Percentiles rank a stretch among this genome's conserved stretches.
Conservation (phyloP, 2,329 filamentous ascomycete species). For the Ophiostoma triangulosporum region DNA sequence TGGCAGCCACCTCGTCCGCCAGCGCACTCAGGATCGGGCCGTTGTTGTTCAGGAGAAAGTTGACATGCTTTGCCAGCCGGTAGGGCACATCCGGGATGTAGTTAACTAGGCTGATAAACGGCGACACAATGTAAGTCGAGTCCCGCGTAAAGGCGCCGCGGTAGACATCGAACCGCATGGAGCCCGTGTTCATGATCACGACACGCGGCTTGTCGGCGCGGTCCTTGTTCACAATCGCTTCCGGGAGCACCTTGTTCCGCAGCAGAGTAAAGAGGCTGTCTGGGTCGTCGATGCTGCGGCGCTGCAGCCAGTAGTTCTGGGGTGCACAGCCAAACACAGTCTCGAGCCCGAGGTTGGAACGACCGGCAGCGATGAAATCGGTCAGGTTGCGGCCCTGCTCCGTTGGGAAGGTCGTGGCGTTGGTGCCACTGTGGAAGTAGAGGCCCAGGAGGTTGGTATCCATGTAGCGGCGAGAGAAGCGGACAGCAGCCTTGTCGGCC, state of each 20-base stretch:
- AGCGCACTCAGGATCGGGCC: conserved; percentile 31
- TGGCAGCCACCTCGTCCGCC: conserved; percentile 13
- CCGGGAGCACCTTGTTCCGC: conserved; percentile 59
- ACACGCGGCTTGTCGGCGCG: conserved; percentile 41
- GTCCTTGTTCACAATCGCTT: conserved; percentile 44
- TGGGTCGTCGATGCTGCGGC: conserved; percentile 57
- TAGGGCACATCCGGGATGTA: conserved; percentile 75
- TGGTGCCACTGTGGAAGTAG: conserved; percentile 64
- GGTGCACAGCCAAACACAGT: conserved; percentile 72
- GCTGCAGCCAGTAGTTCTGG: conserved; percentile 65
- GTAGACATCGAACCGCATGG: conserved; percentile 91
- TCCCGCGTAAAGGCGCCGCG: conserved; percentile 83
- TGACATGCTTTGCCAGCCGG: conserved; percentile 54
- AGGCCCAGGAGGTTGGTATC: conserved; percentile 86
- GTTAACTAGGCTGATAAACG: conserved; percentile 68
- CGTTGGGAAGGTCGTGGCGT: conserved; percentile 62
- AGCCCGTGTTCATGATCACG: conserved; percentile 76
- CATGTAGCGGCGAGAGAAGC: conserved; percentile 70
- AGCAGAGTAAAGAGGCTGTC: conserved; percentile 76
- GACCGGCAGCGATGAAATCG: conserved; percentile 52
- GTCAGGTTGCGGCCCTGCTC: conserved; percentile 60
- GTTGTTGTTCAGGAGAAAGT: conserved; percentile 43
- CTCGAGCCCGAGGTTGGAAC: conserved; percentile 59
- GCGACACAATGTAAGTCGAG: conserved; percentile 72
- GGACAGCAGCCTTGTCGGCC: not conserved